Evolutionary conservation across 148 eudicot species (phyloP), one percentile per base, ranked within the genome.

Genomic region (Salicornia ramosissima): DNA sequence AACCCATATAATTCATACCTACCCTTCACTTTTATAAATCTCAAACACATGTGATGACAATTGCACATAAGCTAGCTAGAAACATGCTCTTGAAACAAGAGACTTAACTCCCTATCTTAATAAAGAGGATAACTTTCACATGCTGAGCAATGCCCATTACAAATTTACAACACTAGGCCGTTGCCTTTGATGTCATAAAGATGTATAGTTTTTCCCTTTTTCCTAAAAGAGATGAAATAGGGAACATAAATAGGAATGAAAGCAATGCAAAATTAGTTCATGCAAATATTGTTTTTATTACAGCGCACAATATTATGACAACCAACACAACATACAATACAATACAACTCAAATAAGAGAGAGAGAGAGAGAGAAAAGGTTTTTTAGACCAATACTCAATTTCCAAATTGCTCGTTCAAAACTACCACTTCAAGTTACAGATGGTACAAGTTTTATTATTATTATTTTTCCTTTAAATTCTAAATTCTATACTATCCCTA

Each of bases 231-330:
- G 3, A 10, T 5, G 25, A 62, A 39, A 36, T 28, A 55, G 34
- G 19, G 50, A 24, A 25, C 50, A 42, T 25, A 43, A 22, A 40
- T 9, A 21, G 36, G 8, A 8, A 39, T 21, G 50, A 15, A 24
- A 53, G 50, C 55, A 49, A 29, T n/a, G 22, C n/a, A 7, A 54
- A 11, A 49, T 72, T 64, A 53, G 63, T 64, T 64, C 69, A 64
- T 64, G 69, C 75, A 53, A 64, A 72, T 53, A 33, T 39, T 53
- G 60, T 72, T 64, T 65, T n/a, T n/a, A n/a, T n/a, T n/a, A n/a
- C 14, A 62, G 34, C 26, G 25, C 40, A 21, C 46, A n/a, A 19
- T 1, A 40, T 54, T 1, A 40, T 54, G 42, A 64, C 75, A 72
- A 53, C 39, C 75, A 47, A 52, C 69, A 64, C 75, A 61, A 71